Conservation (phyloP, 164 flowering plant genomes). For the Liriodendron chinense region DNA sequence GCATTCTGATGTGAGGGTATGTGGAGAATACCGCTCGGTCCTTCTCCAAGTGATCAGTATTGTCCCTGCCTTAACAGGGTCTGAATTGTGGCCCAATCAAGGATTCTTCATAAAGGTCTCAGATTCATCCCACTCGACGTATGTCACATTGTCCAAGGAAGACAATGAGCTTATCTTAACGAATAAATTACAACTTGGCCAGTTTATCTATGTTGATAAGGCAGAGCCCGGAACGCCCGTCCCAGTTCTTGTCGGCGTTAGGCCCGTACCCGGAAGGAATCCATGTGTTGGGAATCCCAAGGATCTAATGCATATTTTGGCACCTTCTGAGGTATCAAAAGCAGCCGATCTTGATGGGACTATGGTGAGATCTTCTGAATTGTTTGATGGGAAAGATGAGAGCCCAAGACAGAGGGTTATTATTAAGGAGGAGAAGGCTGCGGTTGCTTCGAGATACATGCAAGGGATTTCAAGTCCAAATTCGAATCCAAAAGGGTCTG, state of each 20-base stretch:
- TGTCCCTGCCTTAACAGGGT: conserved; percentile 82
- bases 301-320: conserved; percentile 85
- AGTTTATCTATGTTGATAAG: conserved; percentile 80
- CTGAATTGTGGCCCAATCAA: conserved; percentile 90
- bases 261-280: conserved; percentile 79
- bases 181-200: conserved; percentile 85
- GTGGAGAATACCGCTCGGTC: conserved; percentile 80
- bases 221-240: conserved; percentile 74
- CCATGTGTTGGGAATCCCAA: conserved; percentile 84
- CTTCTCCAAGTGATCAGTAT: conserved; percentile 94
- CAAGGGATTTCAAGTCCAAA: conserved; percentile 43
- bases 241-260: conserved; percentile 70
- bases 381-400: conserved; percentile 30
- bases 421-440: conserved; percentile 83
- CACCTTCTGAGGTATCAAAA: conserved; percentile 42
- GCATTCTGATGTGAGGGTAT: conserved; percentile 59
- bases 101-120: conserved; percentile 96
- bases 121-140: conserved; percentile 91
- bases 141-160: conserved; percentile 67
- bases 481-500: conserved; percentile 28
- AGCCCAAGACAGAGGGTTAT: conserved; percentile 46
- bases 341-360: conserved; percentile 27
- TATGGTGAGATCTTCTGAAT: conserved; percentile 25
- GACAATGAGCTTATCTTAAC: conserved; percentile 86
- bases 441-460: conserved; percentile 89